Evolutionary conservation across 768 basidiomycete genomes (phyloP).

Genomic region (Podaxis sp.): DNA sequence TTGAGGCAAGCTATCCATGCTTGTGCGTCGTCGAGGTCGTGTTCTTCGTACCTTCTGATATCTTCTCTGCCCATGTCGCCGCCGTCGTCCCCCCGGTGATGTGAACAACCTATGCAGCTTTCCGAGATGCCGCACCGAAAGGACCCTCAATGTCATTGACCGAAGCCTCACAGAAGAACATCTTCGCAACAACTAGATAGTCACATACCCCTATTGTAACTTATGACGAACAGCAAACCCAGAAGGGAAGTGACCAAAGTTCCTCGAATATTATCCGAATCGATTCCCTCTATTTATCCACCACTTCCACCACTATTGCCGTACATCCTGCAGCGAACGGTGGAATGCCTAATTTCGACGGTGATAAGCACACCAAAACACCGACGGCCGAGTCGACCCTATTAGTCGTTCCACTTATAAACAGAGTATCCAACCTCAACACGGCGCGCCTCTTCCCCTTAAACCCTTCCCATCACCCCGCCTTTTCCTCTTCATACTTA

Average conservation of each 20-base stretch:
- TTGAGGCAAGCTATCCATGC: not conserved
- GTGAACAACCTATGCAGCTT: not conserved
- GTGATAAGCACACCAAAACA: slow-evolving; percentile 13
- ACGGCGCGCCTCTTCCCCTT: not conserved
- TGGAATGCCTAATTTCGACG: slow-evolving; percentile 4
- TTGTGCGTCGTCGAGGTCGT: not conserved
- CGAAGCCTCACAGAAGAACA: not conserved
- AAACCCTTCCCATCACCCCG: not conserved
- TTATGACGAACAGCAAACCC: not conserved
- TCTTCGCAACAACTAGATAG: not conserved
- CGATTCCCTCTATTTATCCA: slow-evolving; percentile 4
- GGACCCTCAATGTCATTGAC: not conserved
- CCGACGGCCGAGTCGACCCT: not conserved
- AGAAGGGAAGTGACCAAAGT: not conserved
- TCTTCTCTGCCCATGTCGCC: not conserved
- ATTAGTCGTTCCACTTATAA: not conserved
- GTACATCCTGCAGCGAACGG: not conserved
- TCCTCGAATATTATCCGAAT: slow-evolving; percentile 6
- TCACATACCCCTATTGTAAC: not conserved
- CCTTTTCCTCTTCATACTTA: not conserved
- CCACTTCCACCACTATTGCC: not conserved
- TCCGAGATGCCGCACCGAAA: not conserved
- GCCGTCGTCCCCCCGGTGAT: not conserved
- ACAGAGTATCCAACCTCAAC: not conserved
- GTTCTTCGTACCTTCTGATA: not conserved